These are phyloP conservation scores for Geranium incanum DNA, from an alignment of 441 rosid genomes.

Conservation along the genomic window DNA sequence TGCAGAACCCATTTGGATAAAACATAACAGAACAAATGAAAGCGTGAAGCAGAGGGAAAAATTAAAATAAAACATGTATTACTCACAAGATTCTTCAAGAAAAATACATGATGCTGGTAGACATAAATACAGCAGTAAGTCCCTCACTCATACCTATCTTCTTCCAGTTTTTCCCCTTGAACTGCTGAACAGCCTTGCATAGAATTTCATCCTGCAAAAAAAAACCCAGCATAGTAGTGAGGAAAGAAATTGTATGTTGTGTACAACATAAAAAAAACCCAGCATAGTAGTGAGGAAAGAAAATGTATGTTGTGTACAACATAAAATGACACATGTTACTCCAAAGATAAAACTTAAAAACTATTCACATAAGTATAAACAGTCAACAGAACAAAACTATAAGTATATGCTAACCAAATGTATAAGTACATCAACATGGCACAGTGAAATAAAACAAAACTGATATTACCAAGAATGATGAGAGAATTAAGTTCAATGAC, in stretches of 20 bases:
- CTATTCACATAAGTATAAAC: not conserved
- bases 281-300: slow-evolving; percentile 9
- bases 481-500: not conserved
- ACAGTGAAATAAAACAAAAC: not conserved
- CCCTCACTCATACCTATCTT: slow-evolving; percentile 57
- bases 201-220: slow-evolving; percentile 75
- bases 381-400: not conserved
- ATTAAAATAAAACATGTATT: not conserved
- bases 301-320: not conserved
- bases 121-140: slow-evolving; percentile 11
- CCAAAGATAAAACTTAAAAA: not conserved
- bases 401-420: not conserved
- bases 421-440: not conserved
- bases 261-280: slow-evolving; percentile 3
- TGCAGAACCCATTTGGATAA: no score
- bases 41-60: not conserved
- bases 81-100: not conserved
- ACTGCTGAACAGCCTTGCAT: slow-evolving; percentile 82
- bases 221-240: slow-evolving; percentile 12
- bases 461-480: not conserved
- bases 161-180: slow-evolving; percentile 98
- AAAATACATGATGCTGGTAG: not conserved
- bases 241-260: slow-evolving; percentile 1
- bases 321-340: not conserved
- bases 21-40: not conserved